phyloP scores from a whole-genome alignment of 768 basidiomycete species.

The Tubosaeta sp. region DNA sequence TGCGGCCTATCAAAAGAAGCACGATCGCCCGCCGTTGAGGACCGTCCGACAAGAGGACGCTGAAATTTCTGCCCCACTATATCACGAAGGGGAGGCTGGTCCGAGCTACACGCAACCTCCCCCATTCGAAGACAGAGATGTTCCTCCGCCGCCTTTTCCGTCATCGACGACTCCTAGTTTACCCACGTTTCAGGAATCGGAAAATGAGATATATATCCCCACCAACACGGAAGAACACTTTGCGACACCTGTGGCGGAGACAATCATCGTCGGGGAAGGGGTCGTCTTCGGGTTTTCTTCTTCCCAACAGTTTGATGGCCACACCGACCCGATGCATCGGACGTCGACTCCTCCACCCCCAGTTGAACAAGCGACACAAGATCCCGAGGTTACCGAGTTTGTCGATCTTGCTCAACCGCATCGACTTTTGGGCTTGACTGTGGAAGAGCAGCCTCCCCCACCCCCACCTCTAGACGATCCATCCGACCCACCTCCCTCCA shows the following conservation, averaged over 20 bases:
- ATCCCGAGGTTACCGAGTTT: slow-evolving; percentile 66
- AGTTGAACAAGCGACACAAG: slow-evolving; percentile 68
- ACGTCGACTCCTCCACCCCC: slow-evolving; percentile 70
- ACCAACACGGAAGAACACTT: slow-evolving; percentile 33
- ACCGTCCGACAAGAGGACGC: slow-evolving; percentile 68
- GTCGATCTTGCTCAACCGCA: slow-evolving; percentile 54
- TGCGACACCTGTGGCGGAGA: slow-evolving; percentile 30
- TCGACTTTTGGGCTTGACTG: slow-evolving; percentile 54
- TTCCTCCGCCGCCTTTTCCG: slow-evolving; percentile 65
- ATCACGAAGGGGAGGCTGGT: slow-evolving; percentile 69
- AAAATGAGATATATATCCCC: slow-evolving; percentile 70
- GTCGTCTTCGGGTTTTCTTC: slow-evolving; percentile 66
- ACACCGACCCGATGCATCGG: slow-evolving; percentile 62
- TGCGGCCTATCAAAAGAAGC: slow-evolving; percentile 81
- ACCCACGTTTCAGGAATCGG: slow-evolving; percentile 79
- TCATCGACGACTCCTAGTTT: slow-evolving; percentile 57
- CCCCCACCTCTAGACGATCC: slow-evolving; percentile 84
- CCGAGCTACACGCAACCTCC: slow-evolving; percentile 72
- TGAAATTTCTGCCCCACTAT: slow-evolving; percentile 58
- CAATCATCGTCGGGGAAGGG: slow-evolving; percentile 68
- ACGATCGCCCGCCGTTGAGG: slow-evolving; percentile 71
- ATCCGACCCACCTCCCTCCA: slow-evolving; percentile 83
- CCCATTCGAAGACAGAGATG: slow-evolving; percentile 80
- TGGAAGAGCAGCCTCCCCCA: slow-evolving; percentile 61
- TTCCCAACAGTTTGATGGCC: slow-evolving; percentile 77